Conservation (phyloP, 257 asterid species). For the Catharanthus roseus region DNA sequence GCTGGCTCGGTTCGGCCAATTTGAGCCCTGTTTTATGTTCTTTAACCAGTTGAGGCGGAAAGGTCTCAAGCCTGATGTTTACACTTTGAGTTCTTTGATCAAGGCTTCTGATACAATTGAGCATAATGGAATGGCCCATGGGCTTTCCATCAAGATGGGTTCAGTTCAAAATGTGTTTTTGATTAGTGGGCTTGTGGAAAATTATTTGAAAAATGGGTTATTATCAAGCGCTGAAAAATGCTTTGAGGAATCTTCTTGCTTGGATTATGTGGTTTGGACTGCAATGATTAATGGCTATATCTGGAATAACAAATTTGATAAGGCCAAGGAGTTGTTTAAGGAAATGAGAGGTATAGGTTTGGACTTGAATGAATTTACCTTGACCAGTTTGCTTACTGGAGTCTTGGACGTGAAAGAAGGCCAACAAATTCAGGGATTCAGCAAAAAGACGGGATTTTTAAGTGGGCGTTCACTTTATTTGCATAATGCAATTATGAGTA, state of each 20-base stretch:
- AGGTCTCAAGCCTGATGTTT: slow-evolving; percentile 12
- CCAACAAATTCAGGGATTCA: slow-evolving; percentile 15
- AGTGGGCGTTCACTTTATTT: slow-evolving; percentile 15
- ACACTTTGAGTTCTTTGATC: slow-evolving; percentile 16
- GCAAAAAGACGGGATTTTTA: slow-evolving; percentile 17
- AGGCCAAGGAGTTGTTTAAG: slow-evolving; percentile 11
- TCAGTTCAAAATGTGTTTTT: slow-evolving; percentile 14
- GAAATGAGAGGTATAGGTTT: slow-evolving; percentile 16
- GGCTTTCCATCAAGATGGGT: slow-evolving; percentile 10
- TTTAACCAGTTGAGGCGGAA: slow-evolving; percentile 13
- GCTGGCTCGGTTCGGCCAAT: slow-evolving; percentile 10
- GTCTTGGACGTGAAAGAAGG: slow-evolving; percentile 19
- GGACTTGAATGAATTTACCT: slow-evolving; percentile 18
- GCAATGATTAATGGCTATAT: slow-evolving; percentile 19
- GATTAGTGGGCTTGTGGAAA: slow-evolving; percentile 17
- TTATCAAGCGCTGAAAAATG: slow-evolving; percentile 9
- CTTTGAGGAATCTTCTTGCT: slow-evolving; percentile 9
- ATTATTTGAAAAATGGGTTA: slow-evolving; percentile 9
- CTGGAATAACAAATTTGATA: background rate
- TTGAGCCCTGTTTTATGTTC: slow-evolving; percentile 1
- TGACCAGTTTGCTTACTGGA: slow-evolving; percentile 18
- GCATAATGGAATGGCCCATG: slow-evolving; percentile 18
- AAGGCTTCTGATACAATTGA: slow-evolving; percentile 9
- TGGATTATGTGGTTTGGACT: slow-evolving; percentile 21
- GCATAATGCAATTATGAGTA: slow-evolving; percentile 18